Conservation (phyloP, 1,139 yeast genomes). For the Candida pseudocylindracea region DNA sequence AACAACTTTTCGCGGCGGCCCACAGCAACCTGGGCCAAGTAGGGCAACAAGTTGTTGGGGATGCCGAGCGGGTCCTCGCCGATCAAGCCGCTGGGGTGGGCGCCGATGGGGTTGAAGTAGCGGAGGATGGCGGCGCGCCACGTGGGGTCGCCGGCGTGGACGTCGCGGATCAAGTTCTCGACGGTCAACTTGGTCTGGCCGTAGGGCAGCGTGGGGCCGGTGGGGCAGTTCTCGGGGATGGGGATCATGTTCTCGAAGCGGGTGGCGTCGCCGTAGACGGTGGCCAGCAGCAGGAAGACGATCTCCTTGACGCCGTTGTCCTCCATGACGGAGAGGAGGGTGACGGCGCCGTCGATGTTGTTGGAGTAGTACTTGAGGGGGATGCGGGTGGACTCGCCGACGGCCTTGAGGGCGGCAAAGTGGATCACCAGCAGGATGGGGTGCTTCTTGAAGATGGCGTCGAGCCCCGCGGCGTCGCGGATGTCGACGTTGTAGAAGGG, state of each 20-base stretch:
- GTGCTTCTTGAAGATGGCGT: conserved; percentile 23
- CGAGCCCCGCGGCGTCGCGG: conserved; percentile 23
- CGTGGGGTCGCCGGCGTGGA: conserved; percentile 19
- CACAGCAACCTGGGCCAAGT: conserved; percentile 56
- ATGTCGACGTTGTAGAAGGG: conserved; percentile 43
- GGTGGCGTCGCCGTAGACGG: conserved; percentile 72
- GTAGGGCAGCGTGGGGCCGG: conserved; percentile 58
- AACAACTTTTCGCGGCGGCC: conserved; percentile 45
- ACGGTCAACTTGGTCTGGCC: conserved; percentile 51
- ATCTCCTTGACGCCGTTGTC: conserved; percentile 24
- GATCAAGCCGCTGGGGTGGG: conserved; percentile 59
- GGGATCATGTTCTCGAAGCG: conserved; percentile 56
- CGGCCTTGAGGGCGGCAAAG: conserved; percentile 78
- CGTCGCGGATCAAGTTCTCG: conserved; percentile 40
- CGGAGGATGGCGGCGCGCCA: conserved; percentile 52
- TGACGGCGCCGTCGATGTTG: conserved; percentile 46
- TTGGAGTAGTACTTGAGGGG: conserved; percentile 57
- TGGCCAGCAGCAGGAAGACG: conserved; percentile 64
- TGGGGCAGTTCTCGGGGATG: conserved; percentile 61
- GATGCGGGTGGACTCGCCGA: conserved; percentile 54
- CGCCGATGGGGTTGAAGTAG: conserved; percentile 71
- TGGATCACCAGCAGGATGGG: conserved; percentile 45
- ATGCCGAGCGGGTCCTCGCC: conserved; percentile 70
- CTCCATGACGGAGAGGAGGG: conserved; percentile 30
- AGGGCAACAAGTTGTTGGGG: conserved; percentile 60